Evolutionary conservation across 1,139 yeast genomes (phyloP), one percentile per base, ranked within the genome.

Genomic region (Hansenula sp.): DNA sequence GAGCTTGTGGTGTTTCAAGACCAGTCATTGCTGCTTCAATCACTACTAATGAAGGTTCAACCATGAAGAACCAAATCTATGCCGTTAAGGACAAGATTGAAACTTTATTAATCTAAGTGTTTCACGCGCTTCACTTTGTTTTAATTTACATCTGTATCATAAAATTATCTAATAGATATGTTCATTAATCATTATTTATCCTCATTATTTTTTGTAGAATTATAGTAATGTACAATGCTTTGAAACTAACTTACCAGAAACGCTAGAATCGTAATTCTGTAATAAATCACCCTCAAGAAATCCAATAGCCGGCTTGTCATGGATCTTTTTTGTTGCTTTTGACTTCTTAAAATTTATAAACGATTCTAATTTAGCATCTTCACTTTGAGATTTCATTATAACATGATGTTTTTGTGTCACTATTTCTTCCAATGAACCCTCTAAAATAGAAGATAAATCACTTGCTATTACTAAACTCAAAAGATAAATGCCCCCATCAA

Each of bases 1-100:
- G 98, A 77, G 97, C 98, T 60, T 92, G 98, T 76, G 99, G 98
- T 74, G 98, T 94, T 55, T 88, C 97, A 47, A 86, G 99, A 78
- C 97, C 98, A 54, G 98, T 94, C 47, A 90, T 92, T 66, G 95
- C 98, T 64, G 97, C 97, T 53, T 86, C 96, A 51, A 95, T 94
- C 65, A 94, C 99, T 64, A 80, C 98, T 54, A 92, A 94, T 73
- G 99, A 94, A 64, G 96, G 97, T 60, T 89, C 97, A 57, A 88
- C 96, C 61, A 85, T 94, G 75, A 89, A 89, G 80, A 87, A 76
- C 78, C 97, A 90, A 77, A 88, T 92, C 72, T 89, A 86, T 72
- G 88, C 86, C 65, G 89, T 90, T 71, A 94, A 92, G 87, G 97
- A 92, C 75, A 90, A 90, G 85, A 92, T 94, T 68, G 98, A 94